Conservation (phyloP, 441 rosid genomes). For the Populus hybrid region DNA sequence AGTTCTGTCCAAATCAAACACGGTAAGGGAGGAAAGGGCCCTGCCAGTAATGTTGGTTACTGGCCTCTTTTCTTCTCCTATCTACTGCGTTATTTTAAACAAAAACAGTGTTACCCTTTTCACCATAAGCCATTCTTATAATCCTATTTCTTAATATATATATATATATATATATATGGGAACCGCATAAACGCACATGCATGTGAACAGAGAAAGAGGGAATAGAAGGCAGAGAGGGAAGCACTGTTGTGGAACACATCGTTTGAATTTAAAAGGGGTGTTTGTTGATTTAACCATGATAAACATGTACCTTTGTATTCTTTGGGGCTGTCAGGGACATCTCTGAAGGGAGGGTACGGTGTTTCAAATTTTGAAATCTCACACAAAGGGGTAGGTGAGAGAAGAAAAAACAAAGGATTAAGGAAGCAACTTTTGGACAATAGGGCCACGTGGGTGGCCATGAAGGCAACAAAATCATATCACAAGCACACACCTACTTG, state of each 20-base stretch:
- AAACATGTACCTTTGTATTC: background rate
- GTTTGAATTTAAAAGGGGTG: conserved; percentile 25
- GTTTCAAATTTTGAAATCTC: conserved; percentile 56
- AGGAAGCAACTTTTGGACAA: conserved; percentile 15
- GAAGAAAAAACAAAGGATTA: background rate
- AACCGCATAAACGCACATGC: no score
- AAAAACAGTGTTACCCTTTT: background rate
- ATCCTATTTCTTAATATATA: background rate
- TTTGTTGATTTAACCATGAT: conserved; percentile 26
- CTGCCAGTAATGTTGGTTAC: background rate
- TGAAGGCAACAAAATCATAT: conserved; percentile 13
- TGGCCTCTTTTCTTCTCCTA: background rate
- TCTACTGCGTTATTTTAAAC: background rate
- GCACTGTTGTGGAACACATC: no score
- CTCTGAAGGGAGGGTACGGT: conserved; percentile 6
- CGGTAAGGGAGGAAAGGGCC: background rate
- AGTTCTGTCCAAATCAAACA: conserved; percentile 3
- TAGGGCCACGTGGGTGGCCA: conserved; percentile 26
- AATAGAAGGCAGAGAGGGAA: background rate
- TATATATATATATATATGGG: background rate
- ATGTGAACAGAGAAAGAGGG: background rate
- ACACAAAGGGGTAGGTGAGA: conserved; percentile 1
- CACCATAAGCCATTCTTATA: background rate
- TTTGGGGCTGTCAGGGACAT: background rate
- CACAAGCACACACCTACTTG: conserved; percentile 4